Conservation (phyloP, 306 rosid species). For the Cicer pinnatifidum region DNA sequence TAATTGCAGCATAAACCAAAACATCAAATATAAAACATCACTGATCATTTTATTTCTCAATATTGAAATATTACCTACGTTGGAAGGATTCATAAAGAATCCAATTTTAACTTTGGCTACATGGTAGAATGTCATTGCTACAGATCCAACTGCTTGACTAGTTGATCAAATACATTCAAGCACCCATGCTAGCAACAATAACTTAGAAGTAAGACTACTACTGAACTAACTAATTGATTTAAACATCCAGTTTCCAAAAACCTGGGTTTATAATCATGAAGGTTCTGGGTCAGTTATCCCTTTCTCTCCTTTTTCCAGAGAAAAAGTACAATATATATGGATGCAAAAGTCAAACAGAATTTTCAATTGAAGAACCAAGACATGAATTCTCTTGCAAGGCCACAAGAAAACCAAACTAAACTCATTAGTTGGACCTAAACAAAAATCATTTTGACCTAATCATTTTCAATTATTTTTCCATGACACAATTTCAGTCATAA, state of each 20-base stretch:
- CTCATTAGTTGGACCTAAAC: neutral
- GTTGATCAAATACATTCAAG: slow-evolving; percentile 40
- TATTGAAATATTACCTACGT: slow-evolving; percentile 34
- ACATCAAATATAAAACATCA: slow-evolving; percentile 1
- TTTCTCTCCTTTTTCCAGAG: neutral
- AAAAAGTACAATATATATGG: neutral
- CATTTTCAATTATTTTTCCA: neutral
- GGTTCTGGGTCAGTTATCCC: neutral
- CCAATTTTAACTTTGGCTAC: slow-evolving; percentile 42
- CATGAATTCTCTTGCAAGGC: neutral
- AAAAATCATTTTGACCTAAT: neutral
- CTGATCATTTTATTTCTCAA: neutral
- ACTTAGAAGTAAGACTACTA: slow-evolving; percentile 38
- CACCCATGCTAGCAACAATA: slow-evolving; percentile 46
- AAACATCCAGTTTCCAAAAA: slow-evolving; percentile 14
- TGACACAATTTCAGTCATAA: neutral
- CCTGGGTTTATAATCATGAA: slow-evolving; percentile 17
- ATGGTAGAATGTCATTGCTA: slow-evolving; percentile 44
- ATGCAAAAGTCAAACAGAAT: neutral
- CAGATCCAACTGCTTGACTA: slow-evolving; percentile 46
- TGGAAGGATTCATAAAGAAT: slow-evolving; percentile 32
- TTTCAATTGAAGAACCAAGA: neutral
- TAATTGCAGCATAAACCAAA: slow-evolving; percentile 39
- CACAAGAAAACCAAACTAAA: neutral
- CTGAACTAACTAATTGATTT: slow-evolving; percentile 4